Evolutionary conservation across 2,329 filamentous ascomycete genomes (phyloP), one percentile per base, ranked within the genome.

Genomic region (Clarireedia paspali): DNA sequence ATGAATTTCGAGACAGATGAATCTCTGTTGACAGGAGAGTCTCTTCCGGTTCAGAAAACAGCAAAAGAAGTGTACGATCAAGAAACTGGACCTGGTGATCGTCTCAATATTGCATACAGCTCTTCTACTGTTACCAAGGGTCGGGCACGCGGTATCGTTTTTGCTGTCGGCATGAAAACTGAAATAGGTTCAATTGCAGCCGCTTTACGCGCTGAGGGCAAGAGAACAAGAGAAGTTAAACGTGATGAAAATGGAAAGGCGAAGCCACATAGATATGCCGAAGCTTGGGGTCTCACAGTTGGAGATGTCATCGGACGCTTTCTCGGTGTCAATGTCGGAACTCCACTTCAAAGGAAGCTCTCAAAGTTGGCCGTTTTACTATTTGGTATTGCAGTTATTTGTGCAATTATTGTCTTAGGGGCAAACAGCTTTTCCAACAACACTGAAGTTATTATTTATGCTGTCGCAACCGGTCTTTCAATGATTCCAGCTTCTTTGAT

Each of bases 111-210:
- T 48, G 79, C 78, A 2, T 85, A 79, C 67, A 81, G 79, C 62
- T 83, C 80, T 26, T 81, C 80, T 42, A 81, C 78, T 10, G 79
- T 85, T 50, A 83, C 80, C 12, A 80, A 82, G 59, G 82, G 83
- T 49, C 78, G 82, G 53, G 82, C 78, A 20, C 77, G 73, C 34
- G 83, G 81, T 55, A 76, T 85, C 54, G 80, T 83, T 12, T 78
- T 82, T 62, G 78, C 78, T 17, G 84, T 79, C 17, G 82, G 76
- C 17, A 81, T 82, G 75, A 71, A 74, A 60, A 85, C 81, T 27
- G 81, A 84, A 66, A 82, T 86, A 49, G 83, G 83, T 39, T 79
- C 80, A 40, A 88, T 88, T 58, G 84, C 84, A 2, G 74, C 74
- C 57, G 73, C 81, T 38, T 78, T 87, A 24, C 78, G 79, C 47